phyloP scores from a whole-genome alignment of 2,329 filamentous ascomycete species.

The Elsinoe necatrix region DNA sequence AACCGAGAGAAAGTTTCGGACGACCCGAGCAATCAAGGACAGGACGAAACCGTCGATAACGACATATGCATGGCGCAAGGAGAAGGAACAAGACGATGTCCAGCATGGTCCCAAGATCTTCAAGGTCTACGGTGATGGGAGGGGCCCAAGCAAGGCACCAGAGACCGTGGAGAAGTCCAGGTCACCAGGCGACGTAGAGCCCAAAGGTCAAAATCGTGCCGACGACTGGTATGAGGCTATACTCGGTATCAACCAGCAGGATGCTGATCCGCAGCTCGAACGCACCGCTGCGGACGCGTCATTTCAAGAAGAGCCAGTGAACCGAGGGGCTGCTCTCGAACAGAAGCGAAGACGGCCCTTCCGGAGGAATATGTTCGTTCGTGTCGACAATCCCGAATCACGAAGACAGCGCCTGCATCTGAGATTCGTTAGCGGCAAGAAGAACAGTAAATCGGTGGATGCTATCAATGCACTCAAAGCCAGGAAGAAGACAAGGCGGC shows the following conservation, averaged over 20 bases:
- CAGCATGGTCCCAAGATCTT: not conserved
- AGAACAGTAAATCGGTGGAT: not conserved
- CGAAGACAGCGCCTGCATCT: not conserved
- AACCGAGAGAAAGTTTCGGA: not conserved
- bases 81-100: not conserved
- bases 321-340: not conserved
- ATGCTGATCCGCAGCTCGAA: not conserved
- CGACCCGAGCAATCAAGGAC: not conserved
- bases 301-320: too few species aligned
- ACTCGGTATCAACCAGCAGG: not conserved
- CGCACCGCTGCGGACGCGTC: not conserved
- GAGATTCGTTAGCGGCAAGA: not conserved
- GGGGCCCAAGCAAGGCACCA: not conserved
- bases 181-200: not conserved
- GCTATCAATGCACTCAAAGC: not conserved
- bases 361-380: not conserved
- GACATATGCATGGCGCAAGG: not conserved
- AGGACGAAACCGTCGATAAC: not conserved
- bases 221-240: constrained; percentile 17
- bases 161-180: not conserved
- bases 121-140: not conserved
- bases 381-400: not conserved
- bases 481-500: not conserved
- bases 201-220: constrained; percentile 1
- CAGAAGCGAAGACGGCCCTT: not conserved